Percentiles rank a stretch among this genome's conserved stretches.
Conservation (phyloP, 305 asterid species). For the Fraxinus ornus region DNA sequence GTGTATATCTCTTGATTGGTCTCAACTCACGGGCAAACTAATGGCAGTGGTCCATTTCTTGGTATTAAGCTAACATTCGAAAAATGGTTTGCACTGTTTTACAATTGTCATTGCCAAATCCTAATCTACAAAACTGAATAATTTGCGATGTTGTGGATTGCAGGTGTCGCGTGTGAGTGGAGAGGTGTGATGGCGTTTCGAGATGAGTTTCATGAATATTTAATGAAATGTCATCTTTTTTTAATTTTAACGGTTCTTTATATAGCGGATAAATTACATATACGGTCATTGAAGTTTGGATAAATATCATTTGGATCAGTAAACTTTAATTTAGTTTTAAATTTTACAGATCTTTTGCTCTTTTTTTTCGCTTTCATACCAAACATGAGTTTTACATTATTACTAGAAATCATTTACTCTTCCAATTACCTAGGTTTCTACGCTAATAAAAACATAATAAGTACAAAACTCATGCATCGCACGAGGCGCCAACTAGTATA, state of each 20-base stretch:
- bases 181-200: constrained; percentile 45
- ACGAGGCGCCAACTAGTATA: not conserved
- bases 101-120: not conserved
- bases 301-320: not conserved
- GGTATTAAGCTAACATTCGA: too few relatives aligned
- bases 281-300: not conserved
- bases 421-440: too few relatives aligned
- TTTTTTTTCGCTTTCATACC: too few relatives aligned
- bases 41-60: too few relatives aligned
- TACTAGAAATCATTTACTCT: too few relatives aligned
- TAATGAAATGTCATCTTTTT: not conserved
- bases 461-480: too few relatives aligned
- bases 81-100: too few relatives aligned
- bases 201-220: constrained; percentile 39
- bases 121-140: constrained; percentile 50
- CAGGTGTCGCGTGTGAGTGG: constrained; percentile 21
- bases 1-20: too few relatives aligned
- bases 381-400: too few relatives aligned
- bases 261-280: not conserved
- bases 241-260: not conserved
- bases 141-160: constrained; percentile 30
- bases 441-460: too few relatives aligned
- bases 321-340: not conserved
- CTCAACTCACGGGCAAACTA: too few relatives aligned
- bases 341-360: too few relatives aligned